Conservation (phyloP, 2,329 filamentous ascomycete genomes). For the Xylariaceae sp. region DNA sequence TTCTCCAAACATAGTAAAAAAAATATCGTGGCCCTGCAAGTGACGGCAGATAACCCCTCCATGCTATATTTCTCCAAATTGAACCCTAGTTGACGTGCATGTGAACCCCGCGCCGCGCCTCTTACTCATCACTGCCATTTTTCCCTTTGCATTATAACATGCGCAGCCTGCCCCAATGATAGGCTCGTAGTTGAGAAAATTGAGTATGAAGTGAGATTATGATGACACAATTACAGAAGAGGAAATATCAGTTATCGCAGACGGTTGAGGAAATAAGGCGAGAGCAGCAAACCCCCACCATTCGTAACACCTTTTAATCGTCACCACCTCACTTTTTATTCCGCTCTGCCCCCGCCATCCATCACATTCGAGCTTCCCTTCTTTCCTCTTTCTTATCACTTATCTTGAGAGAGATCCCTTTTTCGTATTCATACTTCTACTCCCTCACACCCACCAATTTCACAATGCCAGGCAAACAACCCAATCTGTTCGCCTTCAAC, state of each 20-base stretch:
- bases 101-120: too few relatives aligned
- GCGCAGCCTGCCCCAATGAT: too few relatives aligned
- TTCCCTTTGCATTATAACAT: too few relatives aligned
- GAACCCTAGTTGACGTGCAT: too few relatives aligned
- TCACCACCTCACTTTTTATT: slow-evolving; percentile 1
- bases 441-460: slow-evolving; percentile 1
- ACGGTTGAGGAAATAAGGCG: neutral
- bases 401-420: slow-evolving; percentile 1
- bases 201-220: too few relatives aligned
- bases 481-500: slow-evolving; percentile 78
- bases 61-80: too few relatives aligned
- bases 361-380: slow-evolving; percentile 6
- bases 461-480: slow-evolving; percentile 52
- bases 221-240: too few relatives aligned
- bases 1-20: too few relatives aligned
- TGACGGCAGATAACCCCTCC: too few relatives aligned
- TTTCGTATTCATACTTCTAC: slow-evolving; percentile 4
- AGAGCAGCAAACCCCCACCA: neutral
- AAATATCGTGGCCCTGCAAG: too few relatives aligned
- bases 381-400: slow-evolving; percentile 2
- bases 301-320: neutral
- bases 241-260: too few relatives aligned
- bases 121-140: neutral
- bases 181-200: too few relatives aligned
- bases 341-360: slow-evolving; percentile 4